Evolutionary conservation across 2,329 filamentous ascomycete genomes (phyloP).

Genomic region (Colletotrichum sp.): DNA sequence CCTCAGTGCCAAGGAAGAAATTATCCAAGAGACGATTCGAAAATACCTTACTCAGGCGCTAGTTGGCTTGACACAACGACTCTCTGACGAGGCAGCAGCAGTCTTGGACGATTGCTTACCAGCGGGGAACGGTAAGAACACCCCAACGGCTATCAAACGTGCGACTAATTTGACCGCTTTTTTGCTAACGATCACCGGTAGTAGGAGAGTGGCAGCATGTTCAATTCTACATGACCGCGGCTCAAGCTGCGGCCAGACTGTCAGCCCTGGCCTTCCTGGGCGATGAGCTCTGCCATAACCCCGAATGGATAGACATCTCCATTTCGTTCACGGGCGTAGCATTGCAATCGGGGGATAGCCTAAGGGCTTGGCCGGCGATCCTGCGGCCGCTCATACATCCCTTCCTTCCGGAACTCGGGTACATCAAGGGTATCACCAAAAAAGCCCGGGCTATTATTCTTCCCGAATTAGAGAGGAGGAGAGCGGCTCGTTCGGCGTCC

Average conservation of each 20-base stretch:
- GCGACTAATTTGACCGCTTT: rapidly evolving
- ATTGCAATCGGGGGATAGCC: not conserved
- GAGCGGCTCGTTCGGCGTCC: not conserved
- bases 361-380: not conserved
- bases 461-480: not conserved
- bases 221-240: not conserved
- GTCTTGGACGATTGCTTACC: not conserved
- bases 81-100: not conserved
- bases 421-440: not conserved
- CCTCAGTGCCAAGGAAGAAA: not conserved
- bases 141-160: not conserved
- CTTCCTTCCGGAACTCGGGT: not conserved
- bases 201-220: not conserved
- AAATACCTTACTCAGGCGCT: not conserved
- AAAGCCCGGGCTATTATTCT: not conserved
- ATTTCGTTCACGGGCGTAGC: not conserved
- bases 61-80: not conserved
- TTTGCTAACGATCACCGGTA: not conserved
- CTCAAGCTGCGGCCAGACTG: not conserved
- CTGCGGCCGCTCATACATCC: not conserved
- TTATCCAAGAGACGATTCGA: not conserved
- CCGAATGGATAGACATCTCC: not conserved
- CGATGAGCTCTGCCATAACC: not conserved
- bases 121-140: not conserved
- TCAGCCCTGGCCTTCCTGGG: not conserved